Evolutionary conservation across 768 basidiomycete genomes (phyloP).

Genomic region (Tylopilus cervinicoccineus): DNA sequence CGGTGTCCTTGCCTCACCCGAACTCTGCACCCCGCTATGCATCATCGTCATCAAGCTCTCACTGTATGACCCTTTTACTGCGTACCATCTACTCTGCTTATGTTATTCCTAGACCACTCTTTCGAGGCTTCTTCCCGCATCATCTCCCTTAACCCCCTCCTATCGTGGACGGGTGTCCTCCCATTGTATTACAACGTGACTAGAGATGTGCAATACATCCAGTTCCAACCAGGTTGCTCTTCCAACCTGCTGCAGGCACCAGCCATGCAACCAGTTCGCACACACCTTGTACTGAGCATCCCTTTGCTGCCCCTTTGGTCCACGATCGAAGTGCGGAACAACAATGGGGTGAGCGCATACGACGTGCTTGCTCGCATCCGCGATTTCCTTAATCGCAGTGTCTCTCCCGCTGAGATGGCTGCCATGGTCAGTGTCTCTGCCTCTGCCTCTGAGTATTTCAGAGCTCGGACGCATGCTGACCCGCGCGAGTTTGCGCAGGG

Average conservation of each 20-base stretch:
- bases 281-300: constrained; percentile 17
- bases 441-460: constrained; percentile 28
- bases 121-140: constrained; percentile 14
- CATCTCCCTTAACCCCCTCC: constrained; percentile 23
- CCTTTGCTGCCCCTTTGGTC: constrained; percentile 25
- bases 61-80: constrained; percentile 12
- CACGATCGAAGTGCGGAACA: constrained; percentile 29
- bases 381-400: constrained; percentile 25
- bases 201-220: constrained; percentile 23
- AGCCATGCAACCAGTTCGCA: constrained; percentile 21
- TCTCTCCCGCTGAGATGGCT: constrained; percentile 24
- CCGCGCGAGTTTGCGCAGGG: constrained; percentile 37
- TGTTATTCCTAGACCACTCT: constrained; percentile 9
- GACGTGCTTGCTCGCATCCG: constrained; percentile 28
- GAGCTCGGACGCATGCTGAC: constrained; percentile 26
- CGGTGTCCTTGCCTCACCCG: constrained; percentile 31
- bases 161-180: constrained; percentile 17
- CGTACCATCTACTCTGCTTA: constrained; percentile 1
- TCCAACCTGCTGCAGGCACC: constrained; percentile 15
- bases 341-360: constrained; percentile 23
- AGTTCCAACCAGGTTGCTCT: constrained; percentile 15
- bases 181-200: constrained; percentile 25
- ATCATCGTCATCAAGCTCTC: constrained; percentile 15
- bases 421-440: constrained; percentile 20
- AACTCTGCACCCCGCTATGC: constrained; percentile 21